Conservation (phyloP, 2,329 filamentous ascomycete genomes). For the Colletotrichum sp. region DNA sequence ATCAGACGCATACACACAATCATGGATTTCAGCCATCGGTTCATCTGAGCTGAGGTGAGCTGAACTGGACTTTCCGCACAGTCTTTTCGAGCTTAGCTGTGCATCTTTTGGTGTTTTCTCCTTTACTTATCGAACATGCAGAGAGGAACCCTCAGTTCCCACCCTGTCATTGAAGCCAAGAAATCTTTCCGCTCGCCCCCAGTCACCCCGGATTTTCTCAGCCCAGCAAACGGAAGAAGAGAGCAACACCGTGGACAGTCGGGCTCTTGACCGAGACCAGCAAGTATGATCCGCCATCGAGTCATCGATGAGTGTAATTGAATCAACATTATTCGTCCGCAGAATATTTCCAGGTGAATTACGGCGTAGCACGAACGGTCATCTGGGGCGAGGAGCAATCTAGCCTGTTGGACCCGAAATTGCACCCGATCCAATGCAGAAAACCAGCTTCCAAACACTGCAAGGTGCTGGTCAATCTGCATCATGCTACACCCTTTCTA, state of each 20-base stretch:
- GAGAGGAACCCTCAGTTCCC: neutral
- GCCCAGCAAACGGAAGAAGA: neutral
- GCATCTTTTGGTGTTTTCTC: neutral
- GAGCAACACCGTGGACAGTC: neutral
- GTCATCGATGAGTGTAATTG: neutral
- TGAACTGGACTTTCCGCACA: neutral
- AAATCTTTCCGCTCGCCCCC: neutral
- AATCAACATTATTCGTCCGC: neutral
- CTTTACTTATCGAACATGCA: neutral
- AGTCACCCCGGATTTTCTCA: conserved; percentile 4
- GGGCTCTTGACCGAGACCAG: neutral
- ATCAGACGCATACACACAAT: neutral
- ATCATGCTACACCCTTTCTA: neutral
- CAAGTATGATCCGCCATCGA: neutral
- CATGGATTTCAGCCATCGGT: neutral
- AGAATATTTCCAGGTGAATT: neutral
- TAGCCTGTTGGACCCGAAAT: neutral
- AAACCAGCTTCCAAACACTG: neutral
- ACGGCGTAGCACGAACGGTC: neutral
- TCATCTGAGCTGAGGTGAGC: neutral
- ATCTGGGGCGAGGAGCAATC: neutral
- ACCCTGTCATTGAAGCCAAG: neutral
- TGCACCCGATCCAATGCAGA: neutral
- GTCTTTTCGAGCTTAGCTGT: neutral
- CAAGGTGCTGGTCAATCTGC: neutral